Conservation (phyloP, 768 basidiomycete species). For the Glaciozyma antarctica region DNA sequence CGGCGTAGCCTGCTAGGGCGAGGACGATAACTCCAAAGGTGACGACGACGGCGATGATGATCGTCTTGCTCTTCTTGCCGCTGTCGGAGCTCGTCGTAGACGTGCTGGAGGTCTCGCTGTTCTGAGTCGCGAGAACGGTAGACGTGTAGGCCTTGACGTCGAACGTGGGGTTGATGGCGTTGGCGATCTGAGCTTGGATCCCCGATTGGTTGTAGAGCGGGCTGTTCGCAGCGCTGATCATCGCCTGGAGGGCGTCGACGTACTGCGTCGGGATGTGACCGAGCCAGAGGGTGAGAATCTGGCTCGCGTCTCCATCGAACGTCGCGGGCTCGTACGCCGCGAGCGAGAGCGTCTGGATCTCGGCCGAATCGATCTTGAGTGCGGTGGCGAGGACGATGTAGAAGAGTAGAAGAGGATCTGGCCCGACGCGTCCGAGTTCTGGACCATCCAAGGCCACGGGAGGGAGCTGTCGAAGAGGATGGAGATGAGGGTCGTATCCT, state of each 20-base stretch:
- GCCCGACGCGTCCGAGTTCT: slow-evolving; percentile 50
- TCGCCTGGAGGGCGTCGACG: slow-evolving; percentile 52
- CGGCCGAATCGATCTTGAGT: slow-evolving; percentile 41
- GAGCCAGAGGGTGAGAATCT: slow-evolving; percentile 61
- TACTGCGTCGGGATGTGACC: slow-evolving; percentile 54
- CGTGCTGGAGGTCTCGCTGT: not conserved
- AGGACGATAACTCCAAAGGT: slow-evolving; percentile 31
- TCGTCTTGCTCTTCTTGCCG: slow-evolving; percentile 31
- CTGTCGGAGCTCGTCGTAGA: not conserved
- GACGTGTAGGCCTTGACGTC: slow-evolving; percentile 16
- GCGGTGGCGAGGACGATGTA: slow-evolving; percentile 45
- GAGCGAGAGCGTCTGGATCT: slow-evolving; percentile 52
- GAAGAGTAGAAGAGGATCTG: slow-evolving; percentile 74
- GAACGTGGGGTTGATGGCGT: slow-evolving; percentile 20
- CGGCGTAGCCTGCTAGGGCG: slow-evolving; percentile 31
- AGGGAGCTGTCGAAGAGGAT: slow-evolving; percentile 54
- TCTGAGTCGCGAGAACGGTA: not conserved
- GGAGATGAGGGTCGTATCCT: slow-evolving; percentile 47
- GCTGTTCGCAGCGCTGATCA: slow-evolving; percentile 28
- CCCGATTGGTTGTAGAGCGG: slow-evolving; percentile 26
- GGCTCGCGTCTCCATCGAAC: slow-evolving; percentile 43
- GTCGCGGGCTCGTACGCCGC: slow-evolving; percentile 57
- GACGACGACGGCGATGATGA: slow-evolving; percentile 35
- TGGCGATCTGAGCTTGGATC: slow-evolving; percentile 30
- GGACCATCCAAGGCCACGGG: slow-evolving; percentile 62